These are phyloP conservation scores for Elongisporangium undulatum DNA, from an alignment of 352 stramenopile species.

Conservation along the genomic window DNA sequence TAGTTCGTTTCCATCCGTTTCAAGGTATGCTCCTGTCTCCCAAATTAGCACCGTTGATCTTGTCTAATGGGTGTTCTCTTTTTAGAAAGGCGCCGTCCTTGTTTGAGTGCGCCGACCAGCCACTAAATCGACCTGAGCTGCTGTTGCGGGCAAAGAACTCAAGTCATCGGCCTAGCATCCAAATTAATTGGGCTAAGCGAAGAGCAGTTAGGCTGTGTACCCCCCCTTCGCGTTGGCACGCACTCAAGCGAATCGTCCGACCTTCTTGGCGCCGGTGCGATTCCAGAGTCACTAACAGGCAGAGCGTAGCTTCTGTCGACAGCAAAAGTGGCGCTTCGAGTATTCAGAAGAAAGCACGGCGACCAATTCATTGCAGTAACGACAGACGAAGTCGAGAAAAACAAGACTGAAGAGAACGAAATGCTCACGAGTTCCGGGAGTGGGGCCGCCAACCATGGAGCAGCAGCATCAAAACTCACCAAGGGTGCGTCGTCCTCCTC, in stretches of 20 bases:
- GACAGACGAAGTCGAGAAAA: constrained; percentile 19
- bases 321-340: constrained; percentile 37
- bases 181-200: neutral
- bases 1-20: neutral
- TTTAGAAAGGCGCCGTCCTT: neutral
- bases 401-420: constrained; percentile 14
- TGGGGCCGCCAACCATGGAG: constrained; percentile 5
- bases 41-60: neutral
- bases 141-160: neutral
- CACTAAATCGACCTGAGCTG: neutral
- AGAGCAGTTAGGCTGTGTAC: neutral
- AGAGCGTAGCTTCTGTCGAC: neutral
- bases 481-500: constrained; percentile 2
- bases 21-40: neutral
- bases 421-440: constrained; percentile 28
- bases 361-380: constrained; percentile 29
- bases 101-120: neutral
- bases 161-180: neutral
- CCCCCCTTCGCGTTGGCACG: neutral
- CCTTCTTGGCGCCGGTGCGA: neutral
- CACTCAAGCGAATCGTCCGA: neutral
- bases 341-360: constrained; percentile 33
- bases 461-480: constrained; percentile 3
- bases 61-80: neutral
- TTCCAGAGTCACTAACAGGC: neutral